Base-by-base conservation (phyloP, 108 stramenopile species). In the Stephanodiscus triporus region DNA sequence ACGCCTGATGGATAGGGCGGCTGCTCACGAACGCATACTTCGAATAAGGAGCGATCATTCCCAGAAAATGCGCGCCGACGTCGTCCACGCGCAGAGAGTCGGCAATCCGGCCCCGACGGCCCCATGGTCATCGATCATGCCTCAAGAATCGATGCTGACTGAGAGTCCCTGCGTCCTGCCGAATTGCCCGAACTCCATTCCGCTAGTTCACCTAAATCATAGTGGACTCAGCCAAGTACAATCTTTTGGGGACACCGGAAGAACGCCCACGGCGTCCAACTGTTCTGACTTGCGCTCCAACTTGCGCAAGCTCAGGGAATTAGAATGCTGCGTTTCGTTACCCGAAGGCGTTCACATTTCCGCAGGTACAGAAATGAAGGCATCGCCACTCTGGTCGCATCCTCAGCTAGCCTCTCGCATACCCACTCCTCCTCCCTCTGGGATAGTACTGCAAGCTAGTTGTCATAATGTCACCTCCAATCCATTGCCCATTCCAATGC, bases 251-350 rank as follows among this genome's bases (percentile, higher is more conserved):
- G 65, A 67, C 47, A 1, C 68, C 8, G 75, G 60, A 53, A 40
- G 67, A 48, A 76, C 75, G 11, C 75, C 75, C 50, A 76, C 75
- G 0, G 59, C 75, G 9, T 76, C 75, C 22, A 76, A 76, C 49
- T 76, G 75, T 47, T 58, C 73, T n/a, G 64, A 56, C 17, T 16
- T 37, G 36, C 47, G 48, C 36, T 56, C 67, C 17, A 54, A 56
- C 19, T 38, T 68, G 34, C 36, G 36, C 40, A 66, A 50, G 29
- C 42, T 57, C 23, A 58, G 37, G 24, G 23, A 38, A 42, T 43
- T 57, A 14, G 56, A 50, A 17, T 53, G 6, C 0, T 50, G 32
- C 5, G 5, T 27, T 26, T 17, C 48, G 1, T 24, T 64, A 6
- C 73, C 73, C 4, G n/a, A 36, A 48, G 73, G 73, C 1, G 73